Conservation (phyloP, 2,329 filamentous ascomycete species). For the Westerdykella ornata region DNA sequence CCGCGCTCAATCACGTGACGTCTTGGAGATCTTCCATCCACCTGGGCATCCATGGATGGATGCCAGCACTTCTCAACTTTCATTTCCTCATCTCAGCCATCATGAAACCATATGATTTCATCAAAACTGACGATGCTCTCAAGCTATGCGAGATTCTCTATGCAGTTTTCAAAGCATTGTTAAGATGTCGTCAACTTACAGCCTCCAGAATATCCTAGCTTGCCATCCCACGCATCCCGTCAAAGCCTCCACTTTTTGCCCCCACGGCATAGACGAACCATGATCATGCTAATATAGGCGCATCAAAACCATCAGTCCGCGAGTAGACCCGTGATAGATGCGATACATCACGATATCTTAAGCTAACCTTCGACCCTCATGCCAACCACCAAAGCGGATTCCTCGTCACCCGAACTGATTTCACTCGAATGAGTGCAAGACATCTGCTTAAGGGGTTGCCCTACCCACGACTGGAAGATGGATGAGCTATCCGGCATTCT, state of each 20-base stretch:
- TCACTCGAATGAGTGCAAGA: too few relatives aligned
- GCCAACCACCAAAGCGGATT: neutral
- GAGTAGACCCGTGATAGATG: slow-evolving; percentile 4
- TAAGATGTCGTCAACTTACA: neutral
- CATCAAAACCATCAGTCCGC: slow-evolving; percentile 14
- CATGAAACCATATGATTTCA: too few relatives aligned
- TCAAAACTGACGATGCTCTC: neutral
- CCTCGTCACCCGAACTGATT: too few relatives aligned
- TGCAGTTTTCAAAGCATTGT: neutral
- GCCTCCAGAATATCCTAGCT: slow-evolving; percentile 1
- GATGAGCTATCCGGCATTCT: too few relatives aligned
- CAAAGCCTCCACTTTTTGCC: slow-evolving; percentile 4
- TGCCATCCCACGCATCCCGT: neutral
- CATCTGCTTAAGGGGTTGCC: too few relatives aligned
- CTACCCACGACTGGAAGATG: too few relatives aligned
- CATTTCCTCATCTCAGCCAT: too few relatives aligned
- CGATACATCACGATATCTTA: slow-evolving; percentile 2
- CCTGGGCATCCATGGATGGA: too few relatives aligned
- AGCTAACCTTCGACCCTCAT: slow-evolving; percentile 7
- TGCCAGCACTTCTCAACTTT: too few relatives aligned
- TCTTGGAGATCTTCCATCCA: neutral
- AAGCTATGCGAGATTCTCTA: neutral
- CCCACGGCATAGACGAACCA: slow-evolving; percentile 7
- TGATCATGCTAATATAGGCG: slow-evolving; percentile 18
- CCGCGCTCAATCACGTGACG: neutral